A percentile compares a stretch with the other conserved stretches of the same genome.
These are phyloP conservation scores for Carpinus viminea DNA, from an alignment of 306 rosid genomes.

Conservation along the genomic window DNA sequence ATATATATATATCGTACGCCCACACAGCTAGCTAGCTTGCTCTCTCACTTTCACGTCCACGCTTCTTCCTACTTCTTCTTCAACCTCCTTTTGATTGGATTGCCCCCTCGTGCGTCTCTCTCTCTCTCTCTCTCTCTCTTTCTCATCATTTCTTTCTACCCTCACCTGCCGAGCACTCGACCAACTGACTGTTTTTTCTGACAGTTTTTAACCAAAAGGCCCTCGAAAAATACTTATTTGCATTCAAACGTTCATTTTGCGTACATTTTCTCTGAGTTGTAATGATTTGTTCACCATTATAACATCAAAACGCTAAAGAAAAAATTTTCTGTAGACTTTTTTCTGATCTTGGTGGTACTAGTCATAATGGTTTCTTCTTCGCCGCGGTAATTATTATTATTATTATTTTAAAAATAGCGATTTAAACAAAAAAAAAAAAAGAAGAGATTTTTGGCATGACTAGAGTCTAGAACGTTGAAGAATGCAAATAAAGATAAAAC, in stretches of 20 bases:
- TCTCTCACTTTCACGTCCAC: neutral
- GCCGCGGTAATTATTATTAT: too few species aligned
- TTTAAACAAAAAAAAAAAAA: too few species aligned
- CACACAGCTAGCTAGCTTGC: neutral
- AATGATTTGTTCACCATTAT: too few species aligned
- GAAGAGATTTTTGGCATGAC: neutral
- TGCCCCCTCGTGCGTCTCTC: conserved; percentile 4
- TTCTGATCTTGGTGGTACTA: neutral
- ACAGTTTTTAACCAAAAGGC: neutral
- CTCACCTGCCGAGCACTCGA: neutral
- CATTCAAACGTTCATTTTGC: too few species aligned
- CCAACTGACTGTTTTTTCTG: neutral
- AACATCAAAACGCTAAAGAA: too few species aligned
- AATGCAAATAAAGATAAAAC: neutral
- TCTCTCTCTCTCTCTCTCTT: neutral
- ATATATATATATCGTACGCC: neutral
- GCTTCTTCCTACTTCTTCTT: too few species aligned
- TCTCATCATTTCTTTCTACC: neutral
- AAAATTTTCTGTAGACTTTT: neutral
- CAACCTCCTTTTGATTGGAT: neutral
- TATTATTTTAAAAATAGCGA: too few species aligned
- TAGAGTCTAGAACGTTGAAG: too few species aligned
- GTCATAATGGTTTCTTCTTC: neutral
- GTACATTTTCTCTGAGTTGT: too few species aligned
- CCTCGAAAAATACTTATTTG: too few species aligned